phyloP scores from a whole-genome alignment of 2,329 filamentous ascomycete genomes.

The Colletotrichum godetiae region DNA sequence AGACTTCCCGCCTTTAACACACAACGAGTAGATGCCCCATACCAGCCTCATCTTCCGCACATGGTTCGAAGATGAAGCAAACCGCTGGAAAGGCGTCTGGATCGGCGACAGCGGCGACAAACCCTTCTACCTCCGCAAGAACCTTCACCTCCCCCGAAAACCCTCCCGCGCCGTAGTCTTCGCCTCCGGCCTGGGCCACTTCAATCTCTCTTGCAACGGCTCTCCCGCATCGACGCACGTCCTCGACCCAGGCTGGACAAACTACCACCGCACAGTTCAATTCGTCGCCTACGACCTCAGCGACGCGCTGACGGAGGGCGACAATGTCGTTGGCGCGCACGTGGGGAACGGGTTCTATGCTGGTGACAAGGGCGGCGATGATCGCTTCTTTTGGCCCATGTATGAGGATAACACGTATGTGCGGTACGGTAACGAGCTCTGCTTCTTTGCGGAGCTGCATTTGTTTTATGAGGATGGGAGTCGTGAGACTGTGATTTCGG shows the following conservation, averaged over 20 bases:
- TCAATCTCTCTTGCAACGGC: conserved; percentile 51
- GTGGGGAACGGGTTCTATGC: conserved; percentile 59
- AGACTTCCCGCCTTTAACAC: neutral
- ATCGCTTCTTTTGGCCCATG: conserved; percentile 55
- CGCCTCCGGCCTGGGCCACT: conserved; percentile 52
- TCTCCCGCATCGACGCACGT: conserved; percentile 47
- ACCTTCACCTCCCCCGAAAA: conserved; percentile 42
- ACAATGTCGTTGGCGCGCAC: conserved; percentile 53
- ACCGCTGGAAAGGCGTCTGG: conserved; percentile 54
- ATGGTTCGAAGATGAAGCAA: conserved; percentile 53
- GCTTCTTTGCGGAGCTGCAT: conserved; percentile 53
- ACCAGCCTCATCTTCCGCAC: conserved; percentile 53
- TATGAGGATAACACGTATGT: conserved; percentile 55
- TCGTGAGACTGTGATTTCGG: conserved; percentile 48
- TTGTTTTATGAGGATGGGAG: conserved; percentile 49
- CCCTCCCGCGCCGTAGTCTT: conserved; percentile 48
- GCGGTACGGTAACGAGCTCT: conserved; percentile 51
- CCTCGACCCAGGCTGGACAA: conserved; percentile 52
- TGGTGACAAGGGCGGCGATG: conserved; percentile 48
- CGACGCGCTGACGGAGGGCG: conserved; percentile 41
- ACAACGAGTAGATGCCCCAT: conserved; percentile 48
- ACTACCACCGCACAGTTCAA: conserved; percentile 53
- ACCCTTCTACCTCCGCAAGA: conserved; percentile 51
- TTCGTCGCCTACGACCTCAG: conserved; percentile 57
- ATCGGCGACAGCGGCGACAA: conserved; percentile 53